A percentile compares a stretch with the other conserved stretches of the same genome.
Conservation (phyloP, 2,329 filamentous ascomycete species). For the Cladophialophora bantiana region DNA sequence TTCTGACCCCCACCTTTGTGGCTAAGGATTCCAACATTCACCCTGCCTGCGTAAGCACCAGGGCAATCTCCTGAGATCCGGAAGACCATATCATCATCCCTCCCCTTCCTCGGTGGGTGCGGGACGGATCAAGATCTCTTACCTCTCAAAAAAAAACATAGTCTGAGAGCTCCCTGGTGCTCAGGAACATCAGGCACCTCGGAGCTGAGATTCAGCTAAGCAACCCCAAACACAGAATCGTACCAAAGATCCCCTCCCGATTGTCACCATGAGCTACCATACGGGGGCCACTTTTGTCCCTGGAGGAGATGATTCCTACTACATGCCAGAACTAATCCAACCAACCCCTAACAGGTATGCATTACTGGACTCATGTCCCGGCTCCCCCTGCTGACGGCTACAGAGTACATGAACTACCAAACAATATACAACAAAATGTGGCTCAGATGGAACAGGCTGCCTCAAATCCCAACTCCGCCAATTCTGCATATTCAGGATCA, state of each 20-base stretch:
- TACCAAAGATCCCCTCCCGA: neutral
- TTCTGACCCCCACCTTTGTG: conserved; percentile 22
- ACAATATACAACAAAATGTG: conserved; percentile 95
- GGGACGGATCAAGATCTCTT: conserved; percentile 7
- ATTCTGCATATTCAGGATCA: conserved; percentile 33
- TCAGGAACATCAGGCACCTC: conserved; percentile 14
- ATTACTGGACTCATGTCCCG: conserved; percentile 54
- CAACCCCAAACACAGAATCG: conserved; percentile 11
- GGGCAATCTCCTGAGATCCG: conserved; percentile 10
- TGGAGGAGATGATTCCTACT: conserved; percentile 71
- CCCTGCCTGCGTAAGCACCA: conserved; percentile 26
- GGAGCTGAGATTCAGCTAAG: conserved; percentile 15
- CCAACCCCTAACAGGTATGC: conserved; percentile 73
- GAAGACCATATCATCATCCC: conserved; percentile 13
- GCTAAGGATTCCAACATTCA: conserved; percentile 11
- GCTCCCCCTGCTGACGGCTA: conserved; percentile 73
- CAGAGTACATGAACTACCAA: conserved; percentile 70
- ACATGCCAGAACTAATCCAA: conserved; percentile 73
- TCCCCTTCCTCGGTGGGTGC: neutral
- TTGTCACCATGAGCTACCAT: conserved; percentile 37
- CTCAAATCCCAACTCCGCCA: conserved; percentile 30
- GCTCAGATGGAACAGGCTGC: conserved; percentile 78
- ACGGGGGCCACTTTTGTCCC: conserved; percentile 70
- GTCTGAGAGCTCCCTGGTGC: conserved; percentile 6
- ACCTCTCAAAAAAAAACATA: neutral